phyloP scores from a whole-genome alignment of 2,329 filamentous ascomycete species.

The Scedosporium apiospermum region DNA sequence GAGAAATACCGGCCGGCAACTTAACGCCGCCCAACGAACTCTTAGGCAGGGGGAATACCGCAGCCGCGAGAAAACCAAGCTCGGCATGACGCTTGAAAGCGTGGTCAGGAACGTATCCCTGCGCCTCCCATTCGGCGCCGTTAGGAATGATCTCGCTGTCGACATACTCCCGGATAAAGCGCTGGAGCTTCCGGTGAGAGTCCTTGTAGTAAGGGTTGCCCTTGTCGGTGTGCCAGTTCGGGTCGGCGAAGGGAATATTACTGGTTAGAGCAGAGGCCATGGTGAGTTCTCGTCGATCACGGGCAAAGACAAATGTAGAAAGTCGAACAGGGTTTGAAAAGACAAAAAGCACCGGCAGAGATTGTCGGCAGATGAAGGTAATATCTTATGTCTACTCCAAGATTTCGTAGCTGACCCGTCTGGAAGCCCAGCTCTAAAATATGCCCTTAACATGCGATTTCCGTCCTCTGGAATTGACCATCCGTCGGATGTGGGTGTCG shows the following conservation, averaged over 20 bases:
- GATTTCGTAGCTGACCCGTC: too few relatives aligned
- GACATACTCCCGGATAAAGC: conserved; percentile 62
- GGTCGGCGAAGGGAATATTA: conserved; percentile 74
- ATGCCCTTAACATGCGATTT: too few relatives aligned
- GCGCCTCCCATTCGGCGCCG: conserved; percentile 66
- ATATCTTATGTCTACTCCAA: too few relatives aligned
- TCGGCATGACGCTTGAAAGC: conserved; percentile 1
- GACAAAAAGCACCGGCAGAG: too few relatives aligned
- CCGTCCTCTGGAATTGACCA: too few relatives aligned
- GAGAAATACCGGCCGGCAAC: too few relatives aligned
- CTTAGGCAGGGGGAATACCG: not conserved
- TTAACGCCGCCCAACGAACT: not conserved
- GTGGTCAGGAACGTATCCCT: conserved; percentile 57
- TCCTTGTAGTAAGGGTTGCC: conserved; percentile 74
- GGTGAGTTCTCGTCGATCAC: not conserved
- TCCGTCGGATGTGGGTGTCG: not conserved
- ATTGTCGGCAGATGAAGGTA: too few relatives aligned
- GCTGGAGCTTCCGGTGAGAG: conserved; percentile 58
- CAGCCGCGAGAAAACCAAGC: not conserved
- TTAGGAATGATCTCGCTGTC: conserved; percentile 64
- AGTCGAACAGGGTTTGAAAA: too few relatives aligned
- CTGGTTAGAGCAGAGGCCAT: conserved; percentile 24
- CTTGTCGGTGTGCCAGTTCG: conserved; percentile 71
- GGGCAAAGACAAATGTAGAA: too few relatives aligned
- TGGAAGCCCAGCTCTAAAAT: too few relatives aligned